Percentiles rank a stretch among this genome's conserved stretches.
Conservation (phyloP, 176 grass and related monocot species). For the Rhynchospora pubera region DNA sequence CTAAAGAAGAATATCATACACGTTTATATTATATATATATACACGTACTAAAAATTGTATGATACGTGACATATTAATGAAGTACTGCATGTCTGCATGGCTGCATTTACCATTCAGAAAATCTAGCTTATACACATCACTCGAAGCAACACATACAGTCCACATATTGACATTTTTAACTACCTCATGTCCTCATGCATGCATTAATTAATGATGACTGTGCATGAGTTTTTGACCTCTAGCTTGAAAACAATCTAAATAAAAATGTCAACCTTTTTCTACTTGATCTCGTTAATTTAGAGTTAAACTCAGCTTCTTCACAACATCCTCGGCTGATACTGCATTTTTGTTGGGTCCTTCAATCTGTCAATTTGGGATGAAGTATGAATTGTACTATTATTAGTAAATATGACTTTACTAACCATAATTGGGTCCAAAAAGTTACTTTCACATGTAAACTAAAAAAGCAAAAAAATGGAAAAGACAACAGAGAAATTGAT, state of each 20-base stretch:
- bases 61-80: neutral
- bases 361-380: slow-evolving; percentile 29
- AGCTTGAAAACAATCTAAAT: neutral
- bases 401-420: neutral
- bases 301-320: slow-evolving; percentile 37
- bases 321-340: slow-evolving; percentile 30
- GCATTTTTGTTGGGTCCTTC: slow-evolving; percentile 26
- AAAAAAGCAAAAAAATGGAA: too few relatives aligned
- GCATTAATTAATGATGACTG: neutral
- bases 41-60: neutral
- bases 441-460: too few relatives aligned
- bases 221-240: neutral
- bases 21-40: too few relatives aligned
- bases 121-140: neutral
- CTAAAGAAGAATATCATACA: too few relatives aligned
- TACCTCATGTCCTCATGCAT: neutral
- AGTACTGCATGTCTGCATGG: neutral
- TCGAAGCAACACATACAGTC: neutral
- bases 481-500: too few relatives aligned
- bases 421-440: neutral
- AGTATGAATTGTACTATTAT: too few relatives aligned
- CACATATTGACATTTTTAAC: neutral
- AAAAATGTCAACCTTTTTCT: neutral
- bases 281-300: slow-evolving; percentile 16
- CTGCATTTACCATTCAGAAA: neutral